Evolutionary conservation across 352 stramenopile genomes (phyloP).

Genomic region (Globisporangium uncinulatum): DNA sequence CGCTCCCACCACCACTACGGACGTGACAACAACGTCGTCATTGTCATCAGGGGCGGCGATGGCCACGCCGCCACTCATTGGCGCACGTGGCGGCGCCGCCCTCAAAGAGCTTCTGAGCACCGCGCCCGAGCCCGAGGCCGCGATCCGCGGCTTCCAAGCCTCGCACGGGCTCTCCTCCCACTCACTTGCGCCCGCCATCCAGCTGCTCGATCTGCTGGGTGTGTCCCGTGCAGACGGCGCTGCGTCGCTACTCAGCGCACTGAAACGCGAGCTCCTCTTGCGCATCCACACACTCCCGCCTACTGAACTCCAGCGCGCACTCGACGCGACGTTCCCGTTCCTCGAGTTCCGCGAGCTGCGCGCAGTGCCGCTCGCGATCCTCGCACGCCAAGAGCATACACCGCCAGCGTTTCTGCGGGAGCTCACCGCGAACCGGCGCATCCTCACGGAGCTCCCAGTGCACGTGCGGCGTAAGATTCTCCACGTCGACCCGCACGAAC

Average conservation of each 20-base stretch:
- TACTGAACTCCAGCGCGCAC: slow-evolving; percentile 56
- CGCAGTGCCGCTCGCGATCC: slow-evolving; percentile 76
- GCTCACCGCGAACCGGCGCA: slow-evolving; percentile 75
- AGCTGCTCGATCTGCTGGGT: slow-evolving; percentile 76
- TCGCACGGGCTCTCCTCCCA: slow-evolving; percentile 44
- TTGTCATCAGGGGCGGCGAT: not conserved
- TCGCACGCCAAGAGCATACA: slow-evolving; percentile 75
- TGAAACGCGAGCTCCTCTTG: slow-evolving; percentile 68
- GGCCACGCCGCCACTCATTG: slow-evolving; percentile 46
- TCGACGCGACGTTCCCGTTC: slow-evolving; percentile 83
- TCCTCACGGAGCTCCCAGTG: slow-evolving; percentile 70
- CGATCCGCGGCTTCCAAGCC: slow-evolving; percentile 75
- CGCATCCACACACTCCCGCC: slow-evolving; percentile 67
- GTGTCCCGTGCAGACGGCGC: slow-evolving; percentile 61
- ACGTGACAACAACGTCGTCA: not conserved
- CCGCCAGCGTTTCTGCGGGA: slow-evolving; percentile 71
- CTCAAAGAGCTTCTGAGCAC: slow-evolving; percentile 82
- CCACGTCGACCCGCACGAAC: slow-evolving; percentile 59
- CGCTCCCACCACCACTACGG: slow-evolving; percentile 13
- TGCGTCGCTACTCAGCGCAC: slow-evolving; percentile 56
- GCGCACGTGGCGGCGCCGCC: slow-evolving; percentile 58
- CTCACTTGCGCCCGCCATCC: slow-evolving; percentile 45
- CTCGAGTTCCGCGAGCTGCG: slow-evolving; percentile 86
- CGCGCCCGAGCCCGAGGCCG: slow-evolving; percentile 76
- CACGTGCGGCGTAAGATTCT: slow-evolving; percentile 83